Percentiles rank a stretch among this genome's conserved stretches.
Conservation (phyloP, 352 stramenopile genomes). For the Pythium phragmiticola region DNA sequence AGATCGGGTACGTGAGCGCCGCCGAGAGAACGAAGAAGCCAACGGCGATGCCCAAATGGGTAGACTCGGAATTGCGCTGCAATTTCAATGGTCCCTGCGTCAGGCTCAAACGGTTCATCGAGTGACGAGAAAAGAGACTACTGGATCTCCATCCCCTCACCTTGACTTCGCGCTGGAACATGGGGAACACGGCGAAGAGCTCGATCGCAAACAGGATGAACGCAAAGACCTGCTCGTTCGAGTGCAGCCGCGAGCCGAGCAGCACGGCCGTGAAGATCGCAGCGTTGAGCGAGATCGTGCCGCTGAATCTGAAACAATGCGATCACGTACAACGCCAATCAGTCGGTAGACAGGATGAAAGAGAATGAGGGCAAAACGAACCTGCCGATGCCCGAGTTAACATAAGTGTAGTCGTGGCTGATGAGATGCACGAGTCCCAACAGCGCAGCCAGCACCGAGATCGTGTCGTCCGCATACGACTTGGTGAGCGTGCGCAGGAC, state of each 20-base stretch:
- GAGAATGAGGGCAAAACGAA: conserved; percentile 19
- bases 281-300: conserved; percentile 91
- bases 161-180: conserved; percentile 85
- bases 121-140: no score
- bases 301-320: conserved; percentile 58
- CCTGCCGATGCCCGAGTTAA: conserved; percentile 78
- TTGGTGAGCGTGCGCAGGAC: conserved; percentile 89
- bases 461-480: conserved; percentile 91
- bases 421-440: conserved; percentile 86
- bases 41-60: conserved; percentile 65
- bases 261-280: conserved; percentile 92
- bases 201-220: conserved; percentile 90
- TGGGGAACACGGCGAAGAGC: conserved; percentile 89
- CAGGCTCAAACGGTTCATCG: no score
- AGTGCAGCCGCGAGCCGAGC: conserved; percentile 87
- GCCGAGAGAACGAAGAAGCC: conserved; percentile 73
- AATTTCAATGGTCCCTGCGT: no score
- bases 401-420: conserved; percentile 90
- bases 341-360: neutral
- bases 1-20: conserved; percentile 76
- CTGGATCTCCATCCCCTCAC: conserved; percentile 22
- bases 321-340: conserved; percentile 2
- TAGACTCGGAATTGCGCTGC: conserved; percentile 57
- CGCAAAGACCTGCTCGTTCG: conserved; percentile 90
- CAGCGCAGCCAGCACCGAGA: conserved; percentile 79